Conservation (phyloP, 164 flowering plant genomes). For the Tetrastigma voinierianum region DNA sequence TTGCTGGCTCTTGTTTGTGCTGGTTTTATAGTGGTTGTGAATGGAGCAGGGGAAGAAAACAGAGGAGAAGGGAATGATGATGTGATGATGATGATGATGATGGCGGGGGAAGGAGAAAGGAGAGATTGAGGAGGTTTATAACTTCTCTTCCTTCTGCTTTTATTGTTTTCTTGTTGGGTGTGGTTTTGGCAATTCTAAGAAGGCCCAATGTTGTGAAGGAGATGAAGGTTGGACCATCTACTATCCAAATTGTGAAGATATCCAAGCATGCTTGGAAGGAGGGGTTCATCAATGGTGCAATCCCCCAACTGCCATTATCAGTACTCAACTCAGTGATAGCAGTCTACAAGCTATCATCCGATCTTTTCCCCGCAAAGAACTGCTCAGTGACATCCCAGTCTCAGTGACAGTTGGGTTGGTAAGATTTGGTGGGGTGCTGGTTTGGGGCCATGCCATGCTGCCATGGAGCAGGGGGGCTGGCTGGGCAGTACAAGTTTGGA, state of each 20-base stretch:
- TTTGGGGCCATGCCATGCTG: conserved; percentile 86
- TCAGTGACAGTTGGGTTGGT: conserved; percentile 49
- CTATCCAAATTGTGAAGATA: conserved; percentile 37
- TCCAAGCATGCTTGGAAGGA: conserved; percentile 60
- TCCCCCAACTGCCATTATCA: conserved; percentile 61
- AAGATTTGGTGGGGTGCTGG: conserved; percentile 41
- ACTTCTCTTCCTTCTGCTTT: conserved; percentile 70
- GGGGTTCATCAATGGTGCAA: conserved; percentile 69
- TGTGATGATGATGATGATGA: too few relatives aligned
- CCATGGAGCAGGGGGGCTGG: conserved; percentile 87
- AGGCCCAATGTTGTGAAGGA: conserved; percentile 39
- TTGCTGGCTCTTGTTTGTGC: conserved; percentile 63
- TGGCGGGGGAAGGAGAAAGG: conserved; percentile 12
- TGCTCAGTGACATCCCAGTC: conserved; percentile 54
- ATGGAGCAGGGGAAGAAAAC: conserved; percentile 60
- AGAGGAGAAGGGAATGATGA: background rate
- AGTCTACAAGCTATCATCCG: conserved; percentile 50
- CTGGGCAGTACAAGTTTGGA: conserved; percentile 89
- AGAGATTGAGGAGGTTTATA: conserved; percentile 35
- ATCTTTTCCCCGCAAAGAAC: conserved; percentile 64
- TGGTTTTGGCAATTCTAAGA: conserved; percentile 56
- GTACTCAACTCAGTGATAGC: conserved; percentile 61
- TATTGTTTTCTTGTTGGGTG: conserved; percentile 62
- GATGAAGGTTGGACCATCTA: conserved; percentile 59
- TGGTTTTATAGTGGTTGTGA: conserved; percentile 59